Evolutionary conservation across 371 early-diverging fungal species (phyloP).

Genomic region (Rhizopus stolonifer): DNA sequence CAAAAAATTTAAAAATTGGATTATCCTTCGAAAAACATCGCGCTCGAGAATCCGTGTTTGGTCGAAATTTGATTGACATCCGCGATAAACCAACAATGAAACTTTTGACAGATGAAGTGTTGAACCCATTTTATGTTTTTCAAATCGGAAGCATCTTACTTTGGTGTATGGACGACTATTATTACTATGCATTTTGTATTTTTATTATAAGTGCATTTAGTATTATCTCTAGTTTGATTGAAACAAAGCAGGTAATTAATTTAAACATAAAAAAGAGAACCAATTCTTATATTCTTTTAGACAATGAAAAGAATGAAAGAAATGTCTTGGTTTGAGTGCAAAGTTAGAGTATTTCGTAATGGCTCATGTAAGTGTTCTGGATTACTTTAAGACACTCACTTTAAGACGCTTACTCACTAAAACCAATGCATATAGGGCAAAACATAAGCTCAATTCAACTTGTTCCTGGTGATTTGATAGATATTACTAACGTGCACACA

Average conservation of each 20-base stretch:
- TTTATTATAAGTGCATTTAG: slow-evolving; percentile 80
- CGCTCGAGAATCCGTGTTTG: slow-evolving; percentile 78
- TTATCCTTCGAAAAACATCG: slow-evolving; percentile 52
- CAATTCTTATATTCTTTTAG: slow-evolving; percentile 21
- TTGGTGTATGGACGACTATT: slow-evolving; percentile 94
- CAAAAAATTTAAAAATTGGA: slow-evolving; percentile 52
- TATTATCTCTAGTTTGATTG: slow-evolving; percentile 76
- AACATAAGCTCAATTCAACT: slow-evolving; percentile 80
- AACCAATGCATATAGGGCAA: slow-evolving; percentile 38
- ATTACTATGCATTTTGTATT: slow-evolving; percentile 93
- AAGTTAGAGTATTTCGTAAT: slow-evolving; percentile 70
- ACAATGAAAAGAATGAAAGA: slow-evolving; percentile 80
- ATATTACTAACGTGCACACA: slow-evolving; percentile 67
- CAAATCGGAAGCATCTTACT: slow-evolving; percentile 88
- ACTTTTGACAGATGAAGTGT: slow-evolving; percentile 82
- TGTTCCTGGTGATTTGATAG: slow-evolving; percentile 94
- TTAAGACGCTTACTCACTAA: background rate
- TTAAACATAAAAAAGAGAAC: background rate
- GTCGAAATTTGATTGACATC: slow-evolving; percentile 81
- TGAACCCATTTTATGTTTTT: slow-evolving; percentile 94
- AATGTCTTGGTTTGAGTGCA: slow-evolving; percentile 85
- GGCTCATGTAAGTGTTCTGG: slow-evolving; percentile 62
- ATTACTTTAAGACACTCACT: background rate
- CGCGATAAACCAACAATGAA: slow-evolving; percentile 72
- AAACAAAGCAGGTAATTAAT: slow-evolving; percentile 72